A percentile compares a stretch with the other conserved stretches of the same genome.
phyloP scores from a whole-genome alignment of 1,284 basidiomycete species.

The Ustilago nuda region DNA sequence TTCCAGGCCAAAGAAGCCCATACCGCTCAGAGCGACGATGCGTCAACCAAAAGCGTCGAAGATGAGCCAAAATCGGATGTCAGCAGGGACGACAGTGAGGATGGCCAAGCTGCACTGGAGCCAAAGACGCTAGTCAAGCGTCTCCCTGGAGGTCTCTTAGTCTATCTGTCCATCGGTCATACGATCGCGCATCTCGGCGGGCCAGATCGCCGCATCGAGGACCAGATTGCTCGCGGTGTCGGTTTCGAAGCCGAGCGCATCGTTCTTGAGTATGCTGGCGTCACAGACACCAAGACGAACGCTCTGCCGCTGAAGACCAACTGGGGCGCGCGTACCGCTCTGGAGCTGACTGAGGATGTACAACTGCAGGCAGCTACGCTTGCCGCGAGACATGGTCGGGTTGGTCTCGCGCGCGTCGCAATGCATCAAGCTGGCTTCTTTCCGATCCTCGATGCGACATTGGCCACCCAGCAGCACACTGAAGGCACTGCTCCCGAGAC shows the following conservation, averaged over 20 bases:
- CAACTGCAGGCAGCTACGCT: slow-evolving; percentile 46
- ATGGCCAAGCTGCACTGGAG: not conserved
- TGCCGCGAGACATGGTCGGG: slow-evolving; percentile 45
- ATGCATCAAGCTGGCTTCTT: slow-evolving; percentile 65
- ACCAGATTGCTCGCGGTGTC: slow-evolving; percentile 54
- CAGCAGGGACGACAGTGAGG: not conserved
- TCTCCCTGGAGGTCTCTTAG: slow-evolving; percentile 40
- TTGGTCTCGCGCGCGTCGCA: slow-evolving; percentile 41
- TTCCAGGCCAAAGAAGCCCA: slow-evolving; percentile 6
- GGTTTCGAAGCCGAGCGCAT: slow-evolving; percentile 56
- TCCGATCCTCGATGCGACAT: slow-evolving; percentile 67
- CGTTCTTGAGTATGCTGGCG: slow-evolving; percentile 50
- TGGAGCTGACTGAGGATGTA: slow-evolving; percentile 60
- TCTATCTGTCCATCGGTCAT: slow-evolving; percentile 58
- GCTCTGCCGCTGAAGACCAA: slow-evolving; percentile 26
- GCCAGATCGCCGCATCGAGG: slow-evolving; percentile 48
- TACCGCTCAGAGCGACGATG: not conserved
- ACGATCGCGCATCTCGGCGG: slow-evolving; percentile 56
- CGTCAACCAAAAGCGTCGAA: not conserved
- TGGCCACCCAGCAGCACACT: slow-evolving; percentile 56
- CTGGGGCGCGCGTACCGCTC: slow-evolving; percentile 54
- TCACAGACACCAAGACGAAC: slow-evolving; percentile 41
- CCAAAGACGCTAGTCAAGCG: slow-evolving; percentile 45
- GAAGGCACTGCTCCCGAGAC: slow-evolving; percentile 38
- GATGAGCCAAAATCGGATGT: not conserved